A percentile compares a stretch with the other conserved stretches of the same genome.
Evolutionary conservation across 371 early-diverging fungal genomes (phyloP).

Genomic region (Funneliformis caledonium): DNA sequence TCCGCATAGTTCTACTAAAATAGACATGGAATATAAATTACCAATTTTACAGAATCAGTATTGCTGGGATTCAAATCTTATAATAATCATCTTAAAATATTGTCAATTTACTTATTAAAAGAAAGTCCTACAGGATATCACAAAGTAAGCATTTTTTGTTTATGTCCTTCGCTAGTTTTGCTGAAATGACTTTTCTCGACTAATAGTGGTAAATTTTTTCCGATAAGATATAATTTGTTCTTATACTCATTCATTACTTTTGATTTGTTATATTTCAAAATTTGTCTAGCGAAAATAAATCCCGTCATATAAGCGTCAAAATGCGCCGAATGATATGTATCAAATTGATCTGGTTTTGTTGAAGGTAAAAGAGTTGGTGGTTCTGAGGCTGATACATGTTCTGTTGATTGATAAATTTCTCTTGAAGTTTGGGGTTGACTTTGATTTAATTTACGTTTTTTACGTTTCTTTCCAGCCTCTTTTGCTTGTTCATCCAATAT

Average conservation of each 20-base stretch:
- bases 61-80: no score
- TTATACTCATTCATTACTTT: slow-evolving; percentile 26
- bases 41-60: no score
- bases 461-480: slow-evolving; percentile 43
- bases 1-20: no score
- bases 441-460: neutral
- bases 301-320: slow-evolving; percentile 97
- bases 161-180: slow-evolving; percentile 35
- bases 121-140: neutral
- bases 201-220: slow-evolving; percentile 40
- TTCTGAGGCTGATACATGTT: neutral
- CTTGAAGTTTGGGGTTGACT: neutral
- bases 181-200: slow-evolving; percentile 39
- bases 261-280: slow-evolving; percentile 20
- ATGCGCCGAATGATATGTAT: slow-evolving; percentile 79
- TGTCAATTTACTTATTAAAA: neutral
- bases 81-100: no score
- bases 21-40: no score
- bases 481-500: slow-evolving; percentile 75
- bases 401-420: slow-evolving; percentile 11
- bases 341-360: slow-evolving; percentile 36
- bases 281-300: slow-evolving; percentile 68
- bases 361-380: slow-evolving; percentile 12
- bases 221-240: slow-evolving; percentile 42
- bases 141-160: neutral